phyloP scores from a whole-genome alignment of 345 rosid species.

The Abelmoschus esculentus region DNA sequence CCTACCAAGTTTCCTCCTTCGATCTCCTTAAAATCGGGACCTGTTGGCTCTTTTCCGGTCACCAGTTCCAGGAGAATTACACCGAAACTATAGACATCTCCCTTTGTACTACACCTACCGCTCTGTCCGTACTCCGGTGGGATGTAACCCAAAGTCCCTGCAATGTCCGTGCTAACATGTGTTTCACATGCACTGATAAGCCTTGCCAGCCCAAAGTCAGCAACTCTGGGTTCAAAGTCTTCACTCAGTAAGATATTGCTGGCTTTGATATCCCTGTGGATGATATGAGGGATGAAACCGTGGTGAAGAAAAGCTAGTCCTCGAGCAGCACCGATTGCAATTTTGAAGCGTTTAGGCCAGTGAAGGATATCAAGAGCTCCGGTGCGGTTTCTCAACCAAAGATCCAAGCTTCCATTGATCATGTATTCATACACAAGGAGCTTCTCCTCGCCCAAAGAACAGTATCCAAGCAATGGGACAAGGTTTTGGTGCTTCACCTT shows the following conservation, averaged over 20 bases:
- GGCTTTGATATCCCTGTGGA: conserved; percentile 87
- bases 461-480: conserved; percentile 77
- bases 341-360: conserved; percentile 71
- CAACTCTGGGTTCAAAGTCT: conserved; percentile 81
- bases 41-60: conserved; percentile 85
- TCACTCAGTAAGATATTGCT: conserved; percentile 71
- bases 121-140: conserved; percentile 97
- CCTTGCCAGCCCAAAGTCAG: conserved; percentile 85
- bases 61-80: conserved; percentile 84
- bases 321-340: conserved; percentile 66
- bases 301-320: conserved; percentile 89
- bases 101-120: conserved; percentile 60
- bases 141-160: conserved; percentile 83
- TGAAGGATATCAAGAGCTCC: conserved; percentile 61
- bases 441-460: conserved; percentile 77
- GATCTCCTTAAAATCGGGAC: conserved; percentile 81
- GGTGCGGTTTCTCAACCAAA: conserved; percentile 64
- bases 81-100: conserved; percentile 92
- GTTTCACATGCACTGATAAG: conserved; percentile 89
- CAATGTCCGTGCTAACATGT: conserved; percentile 80
- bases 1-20: conserved; percentile 94
- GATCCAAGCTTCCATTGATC: conserved; percentile 87
- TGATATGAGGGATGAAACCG: conserved; percentile 82
- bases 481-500: conserved; percentile 91
- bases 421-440: conserved; percentile 87